Percentiles rank a stretch among this genome's conserved stretches.
Evolutionary conservation across 371 early-diverging fungal genomes (phyloP).

Genomic region (Mortierella sp.): DNA sequence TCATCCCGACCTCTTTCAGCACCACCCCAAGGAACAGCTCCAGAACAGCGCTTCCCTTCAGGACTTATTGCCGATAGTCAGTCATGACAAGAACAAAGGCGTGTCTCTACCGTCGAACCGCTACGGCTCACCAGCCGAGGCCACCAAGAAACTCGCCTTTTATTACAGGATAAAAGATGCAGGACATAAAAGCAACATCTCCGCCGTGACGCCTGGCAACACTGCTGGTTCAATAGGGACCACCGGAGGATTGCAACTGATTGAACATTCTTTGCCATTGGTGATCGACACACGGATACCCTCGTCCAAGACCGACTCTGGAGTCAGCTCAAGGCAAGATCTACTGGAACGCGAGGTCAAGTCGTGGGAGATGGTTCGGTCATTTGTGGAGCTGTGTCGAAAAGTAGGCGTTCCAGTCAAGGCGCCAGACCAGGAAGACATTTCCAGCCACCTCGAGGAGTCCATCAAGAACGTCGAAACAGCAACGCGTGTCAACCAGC

Average conservation of each 20-base stretch:
- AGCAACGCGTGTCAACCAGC: not conserved
- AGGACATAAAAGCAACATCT: not conserved
- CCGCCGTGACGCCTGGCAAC: not conserved
- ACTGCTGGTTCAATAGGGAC: not conserved
- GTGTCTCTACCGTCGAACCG: not conserved
- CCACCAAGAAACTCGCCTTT: conserved; percentile 27
- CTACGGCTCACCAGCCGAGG: not conserved
- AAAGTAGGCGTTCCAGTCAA: conserved; percentile 49
- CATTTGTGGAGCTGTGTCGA: conserved; percentile 49
- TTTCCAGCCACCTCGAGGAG: conserved; percentile 22
- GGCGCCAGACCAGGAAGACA: conserved; percentile 28
- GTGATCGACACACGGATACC: conserved; percentile 1
- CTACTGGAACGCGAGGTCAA: conserved; percentile 41
- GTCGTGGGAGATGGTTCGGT: conserved; percentile 55
- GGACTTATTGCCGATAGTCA: conserved; percentile 40
- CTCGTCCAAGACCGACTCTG: not conserved
- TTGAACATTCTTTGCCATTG: conserved; percentile 38
- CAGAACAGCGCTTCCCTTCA: conserved; percentile 50
- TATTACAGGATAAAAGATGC: conserved; percentile 27
- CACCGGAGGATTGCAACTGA: not conserved
- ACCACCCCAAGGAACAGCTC: conserved; percentile 51
- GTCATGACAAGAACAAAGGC: conserved; percentile 17
- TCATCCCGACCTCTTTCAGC: conserved; percentile 55
- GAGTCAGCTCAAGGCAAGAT: not conserved
- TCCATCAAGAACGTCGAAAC: conserved; percentile 20